Evolutionary conservation across 495 filamentous ascomycete species (phyloP).

Genomic region (Xeromyces bisporus): DNA sequence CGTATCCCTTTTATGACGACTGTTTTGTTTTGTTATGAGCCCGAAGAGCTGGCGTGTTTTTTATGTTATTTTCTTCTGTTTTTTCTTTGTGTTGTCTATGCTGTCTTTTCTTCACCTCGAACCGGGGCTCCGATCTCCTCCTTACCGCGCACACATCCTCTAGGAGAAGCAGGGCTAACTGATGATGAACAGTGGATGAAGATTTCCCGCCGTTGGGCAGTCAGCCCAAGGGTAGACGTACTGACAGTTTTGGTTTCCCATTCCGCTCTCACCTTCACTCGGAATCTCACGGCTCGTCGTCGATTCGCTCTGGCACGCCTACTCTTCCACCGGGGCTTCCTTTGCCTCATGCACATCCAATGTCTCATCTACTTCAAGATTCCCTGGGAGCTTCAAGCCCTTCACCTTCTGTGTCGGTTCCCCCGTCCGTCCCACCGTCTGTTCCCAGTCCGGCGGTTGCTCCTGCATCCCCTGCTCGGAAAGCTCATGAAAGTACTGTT

Average conservation of each 20-base stretch:
- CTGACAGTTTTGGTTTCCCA: constrained; percentile 29
- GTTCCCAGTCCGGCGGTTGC: background rate
- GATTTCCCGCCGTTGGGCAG: constrained; percentile 36
- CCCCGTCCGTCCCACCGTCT: constrained; percentile 12
- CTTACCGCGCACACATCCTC: constrained; percentile 7
- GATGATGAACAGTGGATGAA: constrained; percentile 23
- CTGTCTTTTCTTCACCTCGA: too few relatives aligned
- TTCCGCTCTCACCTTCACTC: constrained; percentile 23
- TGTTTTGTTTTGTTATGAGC: constrained; percentile 5
- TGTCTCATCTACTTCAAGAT: constrained; percentile 23
- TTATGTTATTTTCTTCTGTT: background rate
- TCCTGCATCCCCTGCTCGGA: constrained; percentile 16
- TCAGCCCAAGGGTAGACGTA: constrained; percentile 18
- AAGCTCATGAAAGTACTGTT: constrained; percentile 8
- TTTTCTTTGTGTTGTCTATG: constrained; percentile 1
- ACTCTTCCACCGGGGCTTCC: constrained; percentile 51
- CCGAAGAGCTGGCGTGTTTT: background rate
- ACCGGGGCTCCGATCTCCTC: too few relatives aligned
- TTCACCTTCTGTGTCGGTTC: constrained; percentile 15
- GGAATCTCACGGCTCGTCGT: constrained; percentile 15
- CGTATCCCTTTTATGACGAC: constrained; percentile 13
- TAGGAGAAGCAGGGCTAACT: constrained; percentile 10
- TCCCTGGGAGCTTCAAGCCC: constrained; percentile 17
- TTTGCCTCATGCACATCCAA: constrained; percentile 36
- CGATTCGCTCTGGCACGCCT: constrained; percentile 33